Conservation (phyloP, 345 rosid genomes). For the Camelina sativa region DNA sequence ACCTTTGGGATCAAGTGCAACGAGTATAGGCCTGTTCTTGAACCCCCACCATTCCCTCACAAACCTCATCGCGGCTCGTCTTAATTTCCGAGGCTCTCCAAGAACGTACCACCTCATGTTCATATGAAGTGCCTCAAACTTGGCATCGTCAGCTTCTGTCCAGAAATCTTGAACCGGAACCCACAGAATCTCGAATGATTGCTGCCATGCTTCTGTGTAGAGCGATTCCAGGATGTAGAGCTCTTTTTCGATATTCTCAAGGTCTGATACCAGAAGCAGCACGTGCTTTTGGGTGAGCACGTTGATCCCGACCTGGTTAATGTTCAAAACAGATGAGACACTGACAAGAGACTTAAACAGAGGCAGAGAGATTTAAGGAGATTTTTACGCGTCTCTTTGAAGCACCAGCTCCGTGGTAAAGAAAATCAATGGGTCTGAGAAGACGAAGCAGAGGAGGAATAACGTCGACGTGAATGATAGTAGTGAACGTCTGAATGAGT, state of each 20-base stretch:
- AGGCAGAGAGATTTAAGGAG: neutral
- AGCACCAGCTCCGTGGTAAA: conserved; percentile 44
- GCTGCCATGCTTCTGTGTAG: conserved; percentile 55
- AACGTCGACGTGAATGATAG: conserved; percentile 47
- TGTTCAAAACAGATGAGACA: conserved; percentile 28
- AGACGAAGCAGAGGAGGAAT: conserved; percentile 43
- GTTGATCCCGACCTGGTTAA: conserved; percentile 64
- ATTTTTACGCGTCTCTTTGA: conserved; percentile 40
- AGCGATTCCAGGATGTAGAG: conserved; percentile 56
- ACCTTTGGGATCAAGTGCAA: conserved; percentile 86
- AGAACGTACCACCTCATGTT: conserved; percentile 82
- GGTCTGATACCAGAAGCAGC: conserved; percentile 71
- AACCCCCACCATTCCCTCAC: conserved; percentile 71
- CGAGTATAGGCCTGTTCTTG: conserved; percentile 64
- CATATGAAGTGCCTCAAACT: conserved; percentile 54
- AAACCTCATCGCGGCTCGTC: conserved; percentile 56
- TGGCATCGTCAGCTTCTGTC: conserved; percentile 52
- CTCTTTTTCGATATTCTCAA: conserved; percentile 63
- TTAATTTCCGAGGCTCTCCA: conserved; percentile 60
- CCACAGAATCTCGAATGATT: conserved; percentile 80
- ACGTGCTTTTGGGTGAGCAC: conserved; percentile 72
- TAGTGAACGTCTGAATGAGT: conserved; percentile 45
- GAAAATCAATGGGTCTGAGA: conserved; percentile 43
- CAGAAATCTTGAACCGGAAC: conserved; percentile 66
- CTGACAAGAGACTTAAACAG: conserved; percentile 1